These are phyloP conservation scores for Simplicillium aogashimaense DNA, from an alignment of 2,329 filamentous ascomycete genomes.

Conservation along the genomic window DNA sequence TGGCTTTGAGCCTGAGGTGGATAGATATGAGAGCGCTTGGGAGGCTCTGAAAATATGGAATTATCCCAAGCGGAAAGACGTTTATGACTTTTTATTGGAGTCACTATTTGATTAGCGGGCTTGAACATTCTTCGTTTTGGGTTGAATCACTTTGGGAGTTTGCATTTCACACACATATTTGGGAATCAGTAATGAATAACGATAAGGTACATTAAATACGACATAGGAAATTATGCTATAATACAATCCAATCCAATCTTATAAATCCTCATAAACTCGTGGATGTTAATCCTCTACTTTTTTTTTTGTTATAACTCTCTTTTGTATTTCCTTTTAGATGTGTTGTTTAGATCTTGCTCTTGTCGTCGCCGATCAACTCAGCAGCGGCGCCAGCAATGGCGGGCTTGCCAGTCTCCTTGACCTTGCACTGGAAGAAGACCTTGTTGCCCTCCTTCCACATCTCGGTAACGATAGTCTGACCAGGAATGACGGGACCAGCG, in stretches of 20 bases:
- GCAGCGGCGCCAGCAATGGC: constrained; percentile 74
- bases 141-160: no score
- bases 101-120: no score
- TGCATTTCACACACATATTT: constrained; percentile 9
- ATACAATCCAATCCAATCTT: no score
- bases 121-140: no score
- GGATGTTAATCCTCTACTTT: constrained; percentile 1
- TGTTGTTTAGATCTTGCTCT: constrained; percentile 16
- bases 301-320: constrained; percentile 1
- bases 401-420: constrained; percentile 87
- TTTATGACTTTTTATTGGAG: no score
- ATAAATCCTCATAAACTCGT: no score
- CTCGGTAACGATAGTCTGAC: constrained; percentile 84
- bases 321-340: not conserved
- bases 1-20: constrained; percentile 23
- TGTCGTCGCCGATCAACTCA: constrained; percentile 47
- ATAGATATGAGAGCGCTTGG: no score
- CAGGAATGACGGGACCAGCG: constrained; percentile 73
- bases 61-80: no score
- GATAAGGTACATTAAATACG: no score
- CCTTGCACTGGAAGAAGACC: constrained; percentile 76
- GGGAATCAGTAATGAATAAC: not conserved
- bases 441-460: constrained; percentile 84
- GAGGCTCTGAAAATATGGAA: no score
- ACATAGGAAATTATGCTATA: no score